Evolutionary conservation across 2,329 filamentous ascomycete species (phyloP), one percentile per base, ranked within the genome.

Genomic region (Colletotrichum endophyticum): DNA sequence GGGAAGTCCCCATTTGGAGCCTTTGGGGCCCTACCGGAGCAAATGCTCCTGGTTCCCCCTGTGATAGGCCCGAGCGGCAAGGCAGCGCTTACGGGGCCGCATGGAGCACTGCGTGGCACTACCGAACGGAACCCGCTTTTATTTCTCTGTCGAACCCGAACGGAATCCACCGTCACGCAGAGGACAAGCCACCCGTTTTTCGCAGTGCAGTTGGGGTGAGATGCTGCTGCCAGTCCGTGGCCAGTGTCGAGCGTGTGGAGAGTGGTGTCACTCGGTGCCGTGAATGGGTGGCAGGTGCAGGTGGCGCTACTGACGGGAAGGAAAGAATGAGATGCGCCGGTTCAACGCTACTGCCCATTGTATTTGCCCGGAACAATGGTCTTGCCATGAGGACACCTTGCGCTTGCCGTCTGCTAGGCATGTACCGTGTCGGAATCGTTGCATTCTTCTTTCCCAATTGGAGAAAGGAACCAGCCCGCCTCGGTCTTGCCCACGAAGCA

Each of bases 31-130:
- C 39, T 77, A 28, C 77, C 77, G 77, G 77, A 78, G 77, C 59
- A 77, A 78, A 75, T 57, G 75, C 71, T 77, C 75, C 77, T 66
- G 1, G 4, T 12, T 39, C 49, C 61, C 70, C 70, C 63, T 76
- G 64, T 77, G 66, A 73, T 67, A 78, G 77, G 75, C 49, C 61
- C 27, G 36, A 53, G 77, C 61, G 74, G 74, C 70, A 76, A 74
- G 70, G 67, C 70, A 69, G 71, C 74, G 71, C 75, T 70, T 64
- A 75, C 59, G 77, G 71, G 74, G 62, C 73, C 53, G 74, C 67
- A 70, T 67, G 75, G 72, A 77, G 66, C 75, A 66, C 61, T 64
- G 66, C 13, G 71, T 66, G 53, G 66, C 70, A 44, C 28, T 67
- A 73, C 64, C 44, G 53, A 30, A 34, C 57, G 70, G 70, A 70